Evolutionary conservation across 306 rosid species (phyloP).

Genomic region (Corylus heterophylla): DNA sequence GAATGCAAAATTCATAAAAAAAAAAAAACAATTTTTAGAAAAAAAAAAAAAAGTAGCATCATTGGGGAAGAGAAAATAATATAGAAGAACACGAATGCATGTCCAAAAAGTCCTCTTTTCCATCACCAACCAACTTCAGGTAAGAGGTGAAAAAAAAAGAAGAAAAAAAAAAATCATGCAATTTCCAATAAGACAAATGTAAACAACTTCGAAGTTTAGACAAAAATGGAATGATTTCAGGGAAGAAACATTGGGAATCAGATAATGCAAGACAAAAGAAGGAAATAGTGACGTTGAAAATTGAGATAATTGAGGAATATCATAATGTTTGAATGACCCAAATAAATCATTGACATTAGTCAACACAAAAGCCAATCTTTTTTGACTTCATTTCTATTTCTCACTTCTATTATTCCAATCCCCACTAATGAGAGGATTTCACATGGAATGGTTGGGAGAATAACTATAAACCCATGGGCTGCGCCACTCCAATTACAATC

Average conservation of each 20-base stretch:
- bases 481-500: too few species aligned
- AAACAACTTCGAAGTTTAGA: conserved; percentile 13
- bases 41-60: conserved; percentile 2
- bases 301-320: conserved; percentile 23
- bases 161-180: neutral
- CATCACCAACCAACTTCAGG: conserved; percentile 17
- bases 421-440: neutral
- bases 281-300: conserved; percentile 34
- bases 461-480: too few species aligned
- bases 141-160: neutral
- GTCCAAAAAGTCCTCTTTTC: conserved; percentile 19
- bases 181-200: conserved; percentile 26
- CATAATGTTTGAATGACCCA: conserved; percentile 29
- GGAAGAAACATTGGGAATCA: conserved; percentile 31
- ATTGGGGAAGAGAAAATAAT: conserved; percentile 12
- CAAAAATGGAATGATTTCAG: conserved; percentile 38
- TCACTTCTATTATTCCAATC: neutral
- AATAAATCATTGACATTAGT: conserved; percentile 21
- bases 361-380: conserved; percentile 12
- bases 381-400: neutral
- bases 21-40: too few species aligned
- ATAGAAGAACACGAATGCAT: conserved; percentile 8
- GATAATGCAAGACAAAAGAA: conserved; percentile 14
- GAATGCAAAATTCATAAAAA: too few species aligned
- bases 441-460: neutral